Evolutionary conservation across 768 basidiomycete genomes (phyloP), one percentile per base, ranked within the genome.

Genomic region (Termitomyces sp.): DNA sequence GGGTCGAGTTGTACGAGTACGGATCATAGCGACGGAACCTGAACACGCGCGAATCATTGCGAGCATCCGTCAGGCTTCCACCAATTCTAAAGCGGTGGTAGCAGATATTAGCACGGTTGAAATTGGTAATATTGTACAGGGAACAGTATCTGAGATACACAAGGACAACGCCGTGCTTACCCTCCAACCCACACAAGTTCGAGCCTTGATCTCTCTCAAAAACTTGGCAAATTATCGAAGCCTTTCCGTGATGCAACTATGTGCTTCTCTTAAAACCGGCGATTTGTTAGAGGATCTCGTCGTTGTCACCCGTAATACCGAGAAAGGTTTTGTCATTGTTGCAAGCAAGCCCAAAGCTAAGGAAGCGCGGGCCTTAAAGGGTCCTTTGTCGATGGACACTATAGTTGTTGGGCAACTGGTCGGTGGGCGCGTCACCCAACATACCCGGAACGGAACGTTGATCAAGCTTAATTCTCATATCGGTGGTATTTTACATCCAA

Each of bases 241-340:
- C 29, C 69, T 83, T n/a, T 76, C 86, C 1, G 72, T 88, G 18
- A 74, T 86, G 26, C 88, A 90, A 64, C 75, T 94, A 24, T 83
- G 83, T 26, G 71, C 73, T 3, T 69, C 74, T 8, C 72, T 98
- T 48, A 84, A 87, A 62, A 73, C 76, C 8, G 92, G 91, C 12
- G 88, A 91, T 46, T 76, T 75, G 46, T 69, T 98, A 29, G 77
- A 85, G 12, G 88, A 90, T 49, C 77, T 99, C 20, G 84, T 91
- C 7, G 90, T 98, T n/a, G 89, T 94, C 24, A 88, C 91, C 9
- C 89, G 91, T 61, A 94, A 92, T 67, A 78, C 84, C 8, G 92
- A 91, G 64, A 92, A 91, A 64, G 84, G 86, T 9, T 80, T 98
- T 61, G 88, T 97, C 59, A 86, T 97, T 60, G 90, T 94, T 34